Evolutionary conservation across 108 stramenopile species (phyloP), one percentile per base, ranked within the genome.

Genomic region (Skeletonema costatum): DNA sequence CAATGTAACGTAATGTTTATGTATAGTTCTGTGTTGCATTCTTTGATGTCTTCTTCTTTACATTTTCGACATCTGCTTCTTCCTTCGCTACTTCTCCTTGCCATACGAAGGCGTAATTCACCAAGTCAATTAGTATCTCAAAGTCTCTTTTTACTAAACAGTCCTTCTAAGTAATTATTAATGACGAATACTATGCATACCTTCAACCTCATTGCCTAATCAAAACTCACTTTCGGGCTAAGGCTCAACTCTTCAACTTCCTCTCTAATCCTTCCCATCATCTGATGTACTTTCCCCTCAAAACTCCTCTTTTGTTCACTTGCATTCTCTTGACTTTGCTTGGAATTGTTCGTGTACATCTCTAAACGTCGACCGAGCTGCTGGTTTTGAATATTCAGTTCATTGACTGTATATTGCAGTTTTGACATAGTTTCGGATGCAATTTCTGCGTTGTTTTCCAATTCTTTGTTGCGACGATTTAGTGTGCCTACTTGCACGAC

Each of bases 201-300:
- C 4, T 46, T 4, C 44, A 46, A 46, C 53, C 21, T 25, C 17
- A 2, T 56, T 56, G 9, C 53, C 25, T 25, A 56, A 56, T 56
- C 53, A 56, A 56, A 56, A 56, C 53, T 56, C 19, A 56, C 53
- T 56, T 56, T 56, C 2, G 53, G 53, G 9, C 53, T 56, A 29
- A 56, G 53, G n/a, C 53, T 56, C 53, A 56, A 56, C 53, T 56
- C 53, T 56, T 56, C 53, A 21, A 56, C 53, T 25, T 56, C 53
- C 53, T 56, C 53, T 56, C 53, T 56, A 21, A 56, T 56, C 19
- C 53, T 21, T 10, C 53, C 53, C 53, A 56, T 56, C 53, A 56
- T 25, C 7, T 21, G 19, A 10, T 56, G 21, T 10, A 56, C 53
- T 25, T 56, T 56, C 19, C 53, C 53, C 25, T 56, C 21, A 25